Base-by-base conservation (phyloP, 106 monocot genomes). In the Posidonia australis region DNA sequence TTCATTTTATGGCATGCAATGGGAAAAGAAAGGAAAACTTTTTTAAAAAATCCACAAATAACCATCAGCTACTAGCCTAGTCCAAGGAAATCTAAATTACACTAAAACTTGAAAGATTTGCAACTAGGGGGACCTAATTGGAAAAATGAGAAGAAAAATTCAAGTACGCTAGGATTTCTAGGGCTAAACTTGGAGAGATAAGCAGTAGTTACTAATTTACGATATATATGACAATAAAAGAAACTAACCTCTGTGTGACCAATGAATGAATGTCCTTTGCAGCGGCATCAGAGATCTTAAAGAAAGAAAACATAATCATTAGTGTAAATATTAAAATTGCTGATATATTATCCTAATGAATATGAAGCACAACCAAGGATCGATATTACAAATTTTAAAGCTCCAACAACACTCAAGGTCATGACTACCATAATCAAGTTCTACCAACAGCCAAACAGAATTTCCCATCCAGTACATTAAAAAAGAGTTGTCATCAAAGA, bases 201-300 rank as follows among this genome's bases (percentile, higher is more conserved):
- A 49, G 48, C 13, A 49, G 12, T 3, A 4, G 3, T 49, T 49
- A 49, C n/a, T 49, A 49, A 49, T 49, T 21, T 23, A 9, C 5
- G 21, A 23, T 9, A 25, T 7, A 23, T 21, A 55, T 23, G 10
- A 25, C 4, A 25, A 21, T 55, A 2, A 26, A 60, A 0, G 69
- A 69, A 30, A 66, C 73, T 46, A 44, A 86, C 94, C 94, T 94
- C 78, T 94, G 77, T 74, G 53, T 74, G 18, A 94, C 71, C 46
- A 94, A 76, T 24, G 70, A 77, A 73, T 66, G 81, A 26, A 94
- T 82, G 51, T 89, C 94, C 28, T 75, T 72, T 69, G 89, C 90
- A 66, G 94, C 94, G 67, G 70, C 86, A 61, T 78, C 68, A 77
- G 84, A 94, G 54, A 94, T 54, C 94, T 94, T 65, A 14, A 64